Conservation (phyloP, 2,329 filamentous ascomycete species). For the Diaporthe citri region DNA sequence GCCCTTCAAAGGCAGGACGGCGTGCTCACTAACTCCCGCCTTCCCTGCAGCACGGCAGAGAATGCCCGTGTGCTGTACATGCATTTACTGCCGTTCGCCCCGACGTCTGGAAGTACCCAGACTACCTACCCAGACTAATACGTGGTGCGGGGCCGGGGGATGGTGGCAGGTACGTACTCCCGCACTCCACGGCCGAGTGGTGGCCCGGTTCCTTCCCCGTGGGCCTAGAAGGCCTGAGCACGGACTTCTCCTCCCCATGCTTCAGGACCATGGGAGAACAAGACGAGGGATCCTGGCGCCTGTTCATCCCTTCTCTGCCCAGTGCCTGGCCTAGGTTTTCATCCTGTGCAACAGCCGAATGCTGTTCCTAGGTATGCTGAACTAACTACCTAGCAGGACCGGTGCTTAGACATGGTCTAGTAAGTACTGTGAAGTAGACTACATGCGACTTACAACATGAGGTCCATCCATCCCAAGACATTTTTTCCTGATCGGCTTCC, state of each 20-base stretch:
- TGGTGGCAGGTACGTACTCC: neutral
- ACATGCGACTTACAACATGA: neutral
- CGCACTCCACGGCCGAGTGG: neutral
- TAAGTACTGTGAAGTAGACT: neutral
- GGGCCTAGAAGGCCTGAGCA: constrained; percentile 21
- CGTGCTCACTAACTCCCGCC: neutral
- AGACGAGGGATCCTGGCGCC: constrained; percentile 19
- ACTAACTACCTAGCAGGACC: too few relatives aligned
- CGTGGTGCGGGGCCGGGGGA: neutral
- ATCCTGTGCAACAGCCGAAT: neutral
- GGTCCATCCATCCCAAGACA: constrained; percentile 5
- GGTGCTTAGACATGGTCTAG: neutral
- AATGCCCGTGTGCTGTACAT: neutral
- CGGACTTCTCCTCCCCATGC: neutral
- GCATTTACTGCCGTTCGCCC: neutral
- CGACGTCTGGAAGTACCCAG: neutral
- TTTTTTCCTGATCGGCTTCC: neutral
- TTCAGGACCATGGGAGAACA: constrained; percentile 6
- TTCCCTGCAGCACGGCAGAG: constrained; percentile 25
- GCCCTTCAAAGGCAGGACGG: constrained; percentile 38
- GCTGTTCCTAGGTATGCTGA: neutral
- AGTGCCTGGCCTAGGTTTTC: constrained; percentile 21
- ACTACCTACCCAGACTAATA: neutral
- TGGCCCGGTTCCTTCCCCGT: constrained; percentile 1
- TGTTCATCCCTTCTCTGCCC: constrained; percentile 31